Percentiles rank a stretch among this genome's conserved stretches.
Evolutionary conservation across 2,329 filamentous ascomycete genomes (phyloP).

Genomic region (Botrytis medusae): DNA sequence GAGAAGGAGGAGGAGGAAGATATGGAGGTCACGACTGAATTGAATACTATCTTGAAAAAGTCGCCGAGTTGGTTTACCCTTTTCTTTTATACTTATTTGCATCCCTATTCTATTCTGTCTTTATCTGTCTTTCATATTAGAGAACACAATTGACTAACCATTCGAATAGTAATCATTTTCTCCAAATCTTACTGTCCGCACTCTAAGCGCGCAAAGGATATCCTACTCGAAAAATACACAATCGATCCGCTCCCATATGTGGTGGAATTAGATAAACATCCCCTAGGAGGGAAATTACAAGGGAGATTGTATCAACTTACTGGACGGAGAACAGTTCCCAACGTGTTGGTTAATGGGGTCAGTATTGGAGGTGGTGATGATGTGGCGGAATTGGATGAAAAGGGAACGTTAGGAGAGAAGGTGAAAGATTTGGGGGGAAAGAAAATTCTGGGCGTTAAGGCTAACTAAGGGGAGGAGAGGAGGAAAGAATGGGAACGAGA

Average conservation of each 20-base stretch:
- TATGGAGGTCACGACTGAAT: slow-evolving; percentile 64
- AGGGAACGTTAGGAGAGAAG: slow-evolving; percentile 67
- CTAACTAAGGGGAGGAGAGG: neutral
- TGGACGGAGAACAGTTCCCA: slow-evolving; percentile 83
- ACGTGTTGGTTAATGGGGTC: slow-evolving; percentile 82
- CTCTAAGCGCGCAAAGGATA: slow-evolving; percentile 79
- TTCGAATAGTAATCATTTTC: slow-evolving; percentile 82
- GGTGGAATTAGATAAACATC: slow-evolving; percentile 85
- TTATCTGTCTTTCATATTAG: neutral
- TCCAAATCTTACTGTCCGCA: slow-evolving; percentile 91
- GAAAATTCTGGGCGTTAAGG: slow-evolving; percentile 41
- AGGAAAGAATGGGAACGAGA: neutral
- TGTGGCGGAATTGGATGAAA: slow-evolving; percentile 67
- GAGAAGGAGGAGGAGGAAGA: slow-evolving; percentile 52
- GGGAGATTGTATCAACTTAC: slow-evolving; percentile 69
- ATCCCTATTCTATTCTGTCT: neutral
- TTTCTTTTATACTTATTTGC: neutral
- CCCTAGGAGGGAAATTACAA: slow-evolving; percentile 72
- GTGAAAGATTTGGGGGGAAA: slow-evolving; percentile 74
- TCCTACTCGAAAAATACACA: slow-evolving; percentile 80
- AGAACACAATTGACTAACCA: slow-evolving; percentile 17
- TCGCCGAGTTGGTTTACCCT: slow-evolving; percentile 66
- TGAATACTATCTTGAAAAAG: slow-evolving; percentile 79
- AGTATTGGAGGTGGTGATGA: slow-evolving; percentile 92
- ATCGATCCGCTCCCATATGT: slow-evolving; percentile 82